A percentile compares a stretch with the other conserved stretches of the same genome.
These are phyloP conservation scores for Populus tomentosa DNA, from an alignment of 441 rosid species.

Conservation along the genomic window DNA sequence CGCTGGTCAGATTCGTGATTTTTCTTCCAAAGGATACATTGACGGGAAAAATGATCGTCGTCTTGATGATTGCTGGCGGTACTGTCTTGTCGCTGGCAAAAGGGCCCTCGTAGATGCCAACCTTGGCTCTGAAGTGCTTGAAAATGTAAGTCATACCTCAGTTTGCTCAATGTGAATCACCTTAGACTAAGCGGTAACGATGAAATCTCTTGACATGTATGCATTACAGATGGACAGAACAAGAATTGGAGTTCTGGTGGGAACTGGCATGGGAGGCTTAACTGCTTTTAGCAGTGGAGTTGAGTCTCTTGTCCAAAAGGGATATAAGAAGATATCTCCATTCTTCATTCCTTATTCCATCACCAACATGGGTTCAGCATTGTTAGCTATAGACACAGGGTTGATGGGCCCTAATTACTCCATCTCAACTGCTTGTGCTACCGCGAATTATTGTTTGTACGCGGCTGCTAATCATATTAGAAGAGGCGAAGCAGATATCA, in stretches of 20 bases:
- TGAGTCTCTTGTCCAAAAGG: conserved; percentile 53
- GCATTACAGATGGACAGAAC: conserved; percentile 47
- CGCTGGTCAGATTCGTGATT: conserved; percentile 52
- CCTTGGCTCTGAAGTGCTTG: conserved; percentile 44
- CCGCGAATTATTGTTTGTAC: conserved; percentile 67
- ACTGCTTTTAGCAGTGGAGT: conserved; percentile 44
- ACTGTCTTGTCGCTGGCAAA: conserved; percentile 57
- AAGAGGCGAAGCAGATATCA: conserved; percentile 60
- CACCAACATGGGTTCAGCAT: conserved; percentile 72
- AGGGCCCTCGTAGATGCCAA: conserved; percentile 49
- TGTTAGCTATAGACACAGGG: conserved; percentile 65
- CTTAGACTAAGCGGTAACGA: not conserved
- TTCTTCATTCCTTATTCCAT: conserved; percentile 67
- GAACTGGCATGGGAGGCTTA: conserved; percentile 69
- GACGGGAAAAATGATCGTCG: conserved; percentile 67
- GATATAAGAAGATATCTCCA: conserved; percentile 56
- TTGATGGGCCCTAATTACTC: conserved; percentile 73
- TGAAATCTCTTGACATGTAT: not conserved
- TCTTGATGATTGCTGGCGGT: conserved; percentile 66
- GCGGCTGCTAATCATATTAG: conserved; percentile 67
- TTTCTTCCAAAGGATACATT: conserved; percentile 54
- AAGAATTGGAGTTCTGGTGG: conserved; percentile 53
- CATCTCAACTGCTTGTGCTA: conserved; percentile 67
- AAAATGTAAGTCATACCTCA: conserved; percentile 29
- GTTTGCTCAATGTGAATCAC: not conserved